Percentiles rank a stretch among this genome's conserved stretches.
These are phyloP conservation scores for Brettanomyces sp. DNA, from an alignment of 805 yeast species.

Conservation along the genomic window DNA sequence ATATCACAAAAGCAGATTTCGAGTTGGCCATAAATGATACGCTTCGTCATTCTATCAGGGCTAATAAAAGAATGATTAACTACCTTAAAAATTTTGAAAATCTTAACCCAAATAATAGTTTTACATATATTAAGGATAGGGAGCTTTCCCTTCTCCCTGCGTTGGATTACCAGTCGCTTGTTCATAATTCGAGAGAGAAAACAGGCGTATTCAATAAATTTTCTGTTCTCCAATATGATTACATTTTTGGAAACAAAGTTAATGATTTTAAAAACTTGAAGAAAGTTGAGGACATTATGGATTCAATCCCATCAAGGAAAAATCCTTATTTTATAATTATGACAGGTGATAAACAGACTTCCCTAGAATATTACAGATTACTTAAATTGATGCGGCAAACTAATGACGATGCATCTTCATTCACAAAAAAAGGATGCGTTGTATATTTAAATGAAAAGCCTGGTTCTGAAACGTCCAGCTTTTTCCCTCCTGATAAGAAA, in stretches of 20 bases:
- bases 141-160: slow-evolving; percentile 14
- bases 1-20: slow-evolving; percentile 5
- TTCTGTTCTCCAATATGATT: slow-evolving; percentile 8
- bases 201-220: slow-evolving; percentile 3
- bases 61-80: slow-evolving; percentile 4
- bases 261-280: slow-evolving; percentile 13
- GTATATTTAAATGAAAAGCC: slow-evolving; percentile 8
- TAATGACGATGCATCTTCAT: background rate
- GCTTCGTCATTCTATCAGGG: slow-evolving; percentile 2
- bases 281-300: slow-evolving; percentile 5
- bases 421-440: slow-evolving; percentile 13
- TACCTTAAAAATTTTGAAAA: slow-evolving; percentile 9
- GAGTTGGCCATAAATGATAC: slow-evolving; percentile 4
- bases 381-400: slow-evolving; percentile 11
- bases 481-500: slow-evolving; percentile 1
- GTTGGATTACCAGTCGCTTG: slow-evolving; percentile 7
- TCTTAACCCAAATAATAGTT: slow-evolving; percentile 11
- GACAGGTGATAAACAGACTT: slow-evolving; percentile 15
- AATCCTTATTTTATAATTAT: slow-evolving; percentile 12
- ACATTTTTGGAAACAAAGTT: slow-evolving; percentile 12
- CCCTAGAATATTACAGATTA: slow-evolving; percentile 18
- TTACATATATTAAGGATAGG: slow-evolving; percentile 15
- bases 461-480: background rate
- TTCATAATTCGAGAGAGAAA: background rate
- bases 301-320: background rate